Base-by-base conservation (phyloP, 2,329 filamentous ascomycete genomes). In the Ophiostoma fasciatum region DNA sequence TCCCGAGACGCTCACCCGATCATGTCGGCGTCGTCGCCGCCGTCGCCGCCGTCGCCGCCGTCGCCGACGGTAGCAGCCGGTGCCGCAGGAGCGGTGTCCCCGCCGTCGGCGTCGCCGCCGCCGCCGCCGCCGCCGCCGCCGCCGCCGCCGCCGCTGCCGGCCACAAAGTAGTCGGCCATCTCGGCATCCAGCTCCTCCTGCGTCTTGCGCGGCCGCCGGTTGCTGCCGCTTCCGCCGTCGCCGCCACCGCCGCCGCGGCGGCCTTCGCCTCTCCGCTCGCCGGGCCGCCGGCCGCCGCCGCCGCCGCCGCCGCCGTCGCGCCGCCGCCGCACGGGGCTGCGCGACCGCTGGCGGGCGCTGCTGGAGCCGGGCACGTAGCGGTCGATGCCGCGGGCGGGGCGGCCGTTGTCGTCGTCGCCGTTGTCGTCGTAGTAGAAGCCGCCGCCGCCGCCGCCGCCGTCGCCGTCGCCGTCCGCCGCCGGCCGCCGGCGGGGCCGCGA, bases 121-220 rank as follows among this genome's bases (percentile, higher is more conserved):
- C 18, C 17, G 4, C n/a, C 15, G 21, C 21, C 31, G 31, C 21
- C 14, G 21, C 6, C 8, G 4, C 21, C 25, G 25, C 56, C 59
- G n/a, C 50, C 55, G 35, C 51, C 57, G 32, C 58, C 51, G 31
- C 48, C 55, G 38, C 48, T 52, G 26, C 56, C 55, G 19, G 60
- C 62, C 21, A 69, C 76, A 64, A 84, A 94, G 57, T 94, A 94
- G 52, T 94, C 83, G 21, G 78, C 84, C 87, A 94, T 94, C 59
- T 94, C 87, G n/a, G 82, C 83, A 54, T 94, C 87, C 28, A 94
- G 65, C 54, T 94, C 83, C 49, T 93, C 82, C 46, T 85, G 80
- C 0, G 87, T 94, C 69, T 93, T 94, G 58, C 74, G 79, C 3
- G 75, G 67, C 33, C 82, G 70, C 27, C 69, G 68, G 36, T 71